Evolutionary conservation across 176 grass and related monocot genomes (phyloP).

Genomic region (Oryza punctata): DNA sequence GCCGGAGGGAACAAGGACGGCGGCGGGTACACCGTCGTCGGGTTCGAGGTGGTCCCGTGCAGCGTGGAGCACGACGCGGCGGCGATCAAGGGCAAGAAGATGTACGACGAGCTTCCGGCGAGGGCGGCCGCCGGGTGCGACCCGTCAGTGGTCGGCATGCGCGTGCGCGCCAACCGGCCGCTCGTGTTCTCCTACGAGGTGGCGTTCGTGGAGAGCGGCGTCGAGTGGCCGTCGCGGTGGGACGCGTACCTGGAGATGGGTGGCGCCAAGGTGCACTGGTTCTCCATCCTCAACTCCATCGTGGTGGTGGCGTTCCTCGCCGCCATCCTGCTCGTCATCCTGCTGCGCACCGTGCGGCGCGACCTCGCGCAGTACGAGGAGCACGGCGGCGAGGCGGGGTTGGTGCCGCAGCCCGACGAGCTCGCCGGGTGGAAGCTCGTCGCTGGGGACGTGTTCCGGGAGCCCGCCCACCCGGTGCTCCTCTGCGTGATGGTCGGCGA

Average conservation of each 20-base stretch:
- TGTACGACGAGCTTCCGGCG: constrained; percentile 52
- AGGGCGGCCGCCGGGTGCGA: constrained; percentile 43
- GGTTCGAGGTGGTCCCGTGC: constrained; percentile 74
- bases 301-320: constrained; percentile 65
- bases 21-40: constrained; percentile 58
- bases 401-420: constrained; percentile 15
- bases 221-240: constrained; percentile 75
- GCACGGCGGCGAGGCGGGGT: constrained; percentile 30
- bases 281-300: constrained; percentile 75
- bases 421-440: constrained; percentile 69
- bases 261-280: constrained; percentile 69
- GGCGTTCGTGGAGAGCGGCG: constrained; percentile 45
- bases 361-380: constrained; percentile 65
- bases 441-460: constrained; percentile 51
- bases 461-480: constrained; percentile 46
- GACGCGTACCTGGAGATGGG: constrained; percentile 70
- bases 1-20: not conserved
- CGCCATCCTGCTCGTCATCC: constrained; percentile 62
- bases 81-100: constrained; percentile 19
- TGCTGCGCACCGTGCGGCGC: constrained; percentile 65
- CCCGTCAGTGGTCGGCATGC: constrained; percentile 47
- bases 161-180: constrained; percentile 31
- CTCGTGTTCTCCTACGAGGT: constrained; percentile 66
- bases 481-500: constrained; percentile 66
- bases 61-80: constrained; percentile 48